phyloP scores from a whole-genome alignment of 2,329 filamentous ascomycete genomes.

The Sporothrix sp. region DNA sequence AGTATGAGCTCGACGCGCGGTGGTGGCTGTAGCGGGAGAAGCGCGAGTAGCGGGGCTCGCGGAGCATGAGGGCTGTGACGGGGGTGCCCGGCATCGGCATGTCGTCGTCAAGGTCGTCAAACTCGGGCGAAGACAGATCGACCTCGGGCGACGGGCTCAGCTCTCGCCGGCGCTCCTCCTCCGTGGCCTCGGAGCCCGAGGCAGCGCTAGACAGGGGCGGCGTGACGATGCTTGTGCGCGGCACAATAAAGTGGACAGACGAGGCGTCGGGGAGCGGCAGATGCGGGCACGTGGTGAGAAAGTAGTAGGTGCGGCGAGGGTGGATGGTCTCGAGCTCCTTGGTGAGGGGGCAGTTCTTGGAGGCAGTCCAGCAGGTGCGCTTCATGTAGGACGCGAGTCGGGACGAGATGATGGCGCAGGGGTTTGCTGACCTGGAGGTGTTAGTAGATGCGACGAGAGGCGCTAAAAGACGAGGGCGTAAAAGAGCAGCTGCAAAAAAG shows the following conservation, averaged over 20 bases:
- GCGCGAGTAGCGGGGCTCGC: not conserved
- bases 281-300: conserved; percentile 77
- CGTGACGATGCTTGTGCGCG: conserved; percentile 58
- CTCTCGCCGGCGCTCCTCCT: conserved; percentile 54
- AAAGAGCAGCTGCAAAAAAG: not conserved
- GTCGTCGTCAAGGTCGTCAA: conserved; percentile 63
- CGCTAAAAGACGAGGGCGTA: conserved; percentile 1
- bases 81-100: conserved; percentile 50
- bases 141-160: conserved; percentile 89
- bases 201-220: conserved; percentile 66
- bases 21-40: not conserved
- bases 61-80: conserved; percentile 49
- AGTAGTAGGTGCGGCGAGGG: conserved; percentile 92
- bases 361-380: conserved; percentile 68
- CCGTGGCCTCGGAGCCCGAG: conserved; percentile 64
- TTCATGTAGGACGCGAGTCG: conserved; percentile 84
- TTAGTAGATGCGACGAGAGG: conserved; percentile 22
- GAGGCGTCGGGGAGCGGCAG: conserved; percentile 64
- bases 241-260: conserved; percentile 33
- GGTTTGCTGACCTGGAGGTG: conserved; percentile 75
- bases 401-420: conserved; percentile 88
- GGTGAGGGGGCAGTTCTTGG: conserved; percentile 74
- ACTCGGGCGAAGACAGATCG: conserved; percentile 77
- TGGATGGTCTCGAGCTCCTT: conserved; percentile 91
- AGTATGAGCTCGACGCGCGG: conserved; percentile 27